Conservation (phyloP, 768 basidiomycete genomes). For the Serendipita sp. region DNA sequence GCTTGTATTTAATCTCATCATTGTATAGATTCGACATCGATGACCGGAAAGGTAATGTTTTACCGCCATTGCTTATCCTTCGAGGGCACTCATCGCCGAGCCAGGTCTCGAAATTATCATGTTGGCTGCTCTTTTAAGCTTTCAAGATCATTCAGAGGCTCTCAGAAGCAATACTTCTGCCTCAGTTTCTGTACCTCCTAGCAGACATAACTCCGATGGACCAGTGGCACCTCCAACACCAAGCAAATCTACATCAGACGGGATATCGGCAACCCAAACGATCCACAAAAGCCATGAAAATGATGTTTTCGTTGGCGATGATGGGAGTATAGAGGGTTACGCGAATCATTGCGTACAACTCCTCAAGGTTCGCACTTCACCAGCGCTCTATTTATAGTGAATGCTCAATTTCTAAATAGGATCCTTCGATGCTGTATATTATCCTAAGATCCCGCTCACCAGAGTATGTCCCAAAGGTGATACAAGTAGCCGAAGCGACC, state of each 20-base stretch:
- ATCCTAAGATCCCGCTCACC: constrained; percentile 49
- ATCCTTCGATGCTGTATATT: constrained; percentile 68
- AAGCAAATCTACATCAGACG: not conserved
- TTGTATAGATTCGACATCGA: constrained; percentile 60
- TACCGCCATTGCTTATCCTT: not conserved
- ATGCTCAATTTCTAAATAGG: constrained; percentile 24
- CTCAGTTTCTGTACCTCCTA: constrained; percentile 8
- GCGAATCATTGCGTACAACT: constrained; percentile 49
- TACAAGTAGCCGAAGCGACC: constrained; percentile 64
- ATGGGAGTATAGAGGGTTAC: constrained; percentile 49
- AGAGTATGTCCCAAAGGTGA: constrained; percentile 56
- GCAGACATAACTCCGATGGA: not conserved
- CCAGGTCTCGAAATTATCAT: constrained; percentile 64
- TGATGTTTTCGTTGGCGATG: constrained; percentile 52
- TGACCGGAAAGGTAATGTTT: constrained; percentile 41
- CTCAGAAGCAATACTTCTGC: constrained; percentile 23
- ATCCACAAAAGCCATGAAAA: constrained; percentile 23
- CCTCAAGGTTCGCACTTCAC: constrained; percentile 33
- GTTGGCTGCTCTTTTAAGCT: constrained; percentile 58
- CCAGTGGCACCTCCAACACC: constrained; percentile 2
- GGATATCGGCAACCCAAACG: not conserved
- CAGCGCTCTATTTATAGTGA: not conserved
- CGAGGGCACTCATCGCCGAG: not conserved
- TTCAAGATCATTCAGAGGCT: constrained; percentile 50
- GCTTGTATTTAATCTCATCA: not conserved